Evolutionary conservation across 2,329 filamentous ascomycete genomes (phyloP).

Genomic region (Sarocladium strictum): DNA sequence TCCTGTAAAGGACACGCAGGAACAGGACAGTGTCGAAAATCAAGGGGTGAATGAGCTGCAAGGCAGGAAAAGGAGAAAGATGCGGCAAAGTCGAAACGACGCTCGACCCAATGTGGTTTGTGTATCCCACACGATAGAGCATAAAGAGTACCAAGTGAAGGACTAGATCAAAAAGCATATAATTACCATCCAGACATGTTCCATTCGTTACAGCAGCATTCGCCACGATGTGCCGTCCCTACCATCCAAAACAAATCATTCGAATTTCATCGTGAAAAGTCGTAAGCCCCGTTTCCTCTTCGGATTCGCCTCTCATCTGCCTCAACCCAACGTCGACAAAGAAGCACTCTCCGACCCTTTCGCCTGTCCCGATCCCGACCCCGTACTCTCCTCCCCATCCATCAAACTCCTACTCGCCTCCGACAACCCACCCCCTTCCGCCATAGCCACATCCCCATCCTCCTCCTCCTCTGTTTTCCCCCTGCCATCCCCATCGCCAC

Average conservation of each 20-base stretch:
- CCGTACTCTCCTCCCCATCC: constrained; percentile 30
- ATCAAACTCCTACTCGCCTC: constrained; percentile 32
- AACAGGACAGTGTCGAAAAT: neutral
- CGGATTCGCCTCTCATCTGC: neutral
- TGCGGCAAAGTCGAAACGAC: no score
- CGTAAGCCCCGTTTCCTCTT: neutral
- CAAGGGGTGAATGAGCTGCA: neutral
- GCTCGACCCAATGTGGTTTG: no score
- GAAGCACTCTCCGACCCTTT: constrained; percentile 34
- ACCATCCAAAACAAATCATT: neutral
- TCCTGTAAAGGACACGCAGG: constrained; percentile 54
- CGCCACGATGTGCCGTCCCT: neutral
- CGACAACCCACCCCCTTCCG: constrained; percentile 22
- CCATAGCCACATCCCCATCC: neutral
- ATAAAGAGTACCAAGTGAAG: neutral
- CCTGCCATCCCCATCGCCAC: constrained; percentile 20
- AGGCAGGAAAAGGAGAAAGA: neutral
- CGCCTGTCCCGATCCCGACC: constrained; percentile 19
- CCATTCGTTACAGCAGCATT: neutral
- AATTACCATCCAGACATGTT: neutral
- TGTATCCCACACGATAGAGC: neutral
- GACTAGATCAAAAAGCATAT: neutral
- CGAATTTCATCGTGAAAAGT: neutral
- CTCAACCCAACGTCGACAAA: constrained; percentile 23
- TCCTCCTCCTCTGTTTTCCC: constrained; percentile 13